Evolutionary conservation across 495 filamentous ascomycete genomes (phyloP), one percentile per base, ranked within the genome.

Genomic region (Podospora pseudopauciseta): DNA sequence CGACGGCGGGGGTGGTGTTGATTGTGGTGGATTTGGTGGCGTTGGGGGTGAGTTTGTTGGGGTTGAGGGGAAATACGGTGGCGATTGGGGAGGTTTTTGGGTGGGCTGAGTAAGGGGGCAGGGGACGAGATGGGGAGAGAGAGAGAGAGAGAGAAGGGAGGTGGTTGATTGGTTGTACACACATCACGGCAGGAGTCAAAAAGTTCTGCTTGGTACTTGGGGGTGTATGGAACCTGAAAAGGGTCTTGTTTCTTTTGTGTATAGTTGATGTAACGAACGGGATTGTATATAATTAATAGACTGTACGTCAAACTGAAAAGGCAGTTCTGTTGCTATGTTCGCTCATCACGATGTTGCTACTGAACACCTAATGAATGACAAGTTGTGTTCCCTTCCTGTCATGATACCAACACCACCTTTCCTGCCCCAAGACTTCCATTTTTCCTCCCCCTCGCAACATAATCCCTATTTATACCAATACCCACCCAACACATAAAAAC

Each of bases 81-180:
- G 93, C 92, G 74, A 88, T 97, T 28, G 87, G 86, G 4, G 92
- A 96, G 72, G 87, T 97, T 13, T 99, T 98, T 85, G 94, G 96
- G 44, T 96, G 89, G 86, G 80, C 79, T 9, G 80, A 83, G 72
- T 83, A 49, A 49, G 7, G 7, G 39, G 39, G 5, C 2, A 49
- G 39, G 39, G 15, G 39, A 11, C 0, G 0, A 11, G 7, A 49
- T 3, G 13, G 71, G 27, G 19, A 60, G 18, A 65, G 27, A 20
- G 20, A 20, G 20, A 20, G 20, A 20, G 20, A 20, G 20, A 20
- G 20, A 1, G n/a, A 60, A 60, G 27, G 7, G 15, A 15, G 27
- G 27, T 26, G 27, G 23, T 23, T 23, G 23, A 23, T 23, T 23
- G 27, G 27, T 6, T 19, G 4, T 3, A 27, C 4, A 26, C 27